A percentile compares a stretch with the other conserved stretches of the same genome.
Conservation (phyloP, 108 stramenopile genomes). For the Chaetoceros muelleri region DNA sequence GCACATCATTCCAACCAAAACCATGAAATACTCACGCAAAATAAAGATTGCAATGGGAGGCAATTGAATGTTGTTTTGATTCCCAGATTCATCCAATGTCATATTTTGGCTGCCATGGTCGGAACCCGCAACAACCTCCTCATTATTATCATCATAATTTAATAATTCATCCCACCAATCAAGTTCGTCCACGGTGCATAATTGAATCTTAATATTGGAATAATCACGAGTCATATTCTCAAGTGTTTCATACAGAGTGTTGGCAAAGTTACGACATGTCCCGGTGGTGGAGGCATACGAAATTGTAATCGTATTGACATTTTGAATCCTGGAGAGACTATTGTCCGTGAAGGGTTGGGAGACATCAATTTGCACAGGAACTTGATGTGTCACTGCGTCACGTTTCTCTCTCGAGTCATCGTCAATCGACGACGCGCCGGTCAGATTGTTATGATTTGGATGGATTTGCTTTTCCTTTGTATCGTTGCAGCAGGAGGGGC, state of each 20-base stretch:
- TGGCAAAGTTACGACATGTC: slow-evolving; percentile 49
- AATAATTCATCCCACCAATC: slow-evolving; percentile 91
- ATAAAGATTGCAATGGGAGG: slow-evolving; percentile 44
- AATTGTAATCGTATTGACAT: slow-evolving; percentile 50
- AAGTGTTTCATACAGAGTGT: slow-evolving; percentile 16
- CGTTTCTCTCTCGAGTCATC: no score
- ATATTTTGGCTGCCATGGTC: background rate
- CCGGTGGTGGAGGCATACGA: slow-evolving; percentile 73
- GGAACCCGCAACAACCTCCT: no score
- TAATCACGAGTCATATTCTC: background rate
- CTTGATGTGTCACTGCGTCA: no score
- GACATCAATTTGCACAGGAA: background rate
- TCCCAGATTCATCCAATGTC: background rate
- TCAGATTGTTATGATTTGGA: no score
- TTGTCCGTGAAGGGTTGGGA: background rate
- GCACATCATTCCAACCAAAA: no score
- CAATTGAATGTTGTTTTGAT: background rate
- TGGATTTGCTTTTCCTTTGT: no score
- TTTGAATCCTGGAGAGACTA: slow-evolving; percentile 14
- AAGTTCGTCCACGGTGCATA: slow-evolving; percentile 38
- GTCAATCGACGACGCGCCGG: no score
- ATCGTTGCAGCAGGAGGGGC: no score
- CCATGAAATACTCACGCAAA: slow-evolving; percentile 13
- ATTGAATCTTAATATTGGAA: slow-evolving; percentile 22
- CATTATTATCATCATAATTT: slow-evolving; percentile 46